Conservation (phyloP, 768 basidiomycete genomes). For the Leccinum boreale region DNA sequence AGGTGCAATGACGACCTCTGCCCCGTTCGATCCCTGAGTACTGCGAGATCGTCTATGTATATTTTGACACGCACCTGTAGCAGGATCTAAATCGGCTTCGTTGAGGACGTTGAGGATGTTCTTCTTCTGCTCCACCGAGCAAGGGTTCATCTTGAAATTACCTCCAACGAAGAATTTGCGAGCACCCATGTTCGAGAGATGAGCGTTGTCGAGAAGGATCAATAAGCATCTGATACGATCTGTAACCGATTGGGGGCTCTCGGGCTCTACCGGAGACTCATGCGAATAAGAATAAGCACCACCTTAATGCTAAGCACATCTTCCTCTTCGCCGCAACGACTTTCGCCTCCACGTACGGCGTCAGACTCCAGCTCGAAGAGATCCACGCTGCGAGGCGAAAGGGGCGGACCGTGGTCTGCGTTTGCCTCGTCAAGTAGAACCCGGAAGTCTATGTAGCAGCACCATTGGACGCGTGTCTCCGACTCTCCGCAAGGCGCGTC, state of each 20-base stretch:
- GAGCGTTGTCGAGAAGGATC: not conserved
- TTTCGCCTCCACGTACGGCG: no score
- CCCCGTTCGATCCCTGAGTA: conserved; percentile 8
- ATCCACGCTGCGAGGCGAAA: conserved; percentile 19
- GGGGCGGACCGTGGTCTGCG: conserved; percentile 22
- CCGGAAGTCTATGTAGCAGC: conserved; percentile 32
- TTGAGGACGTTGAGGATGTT: conserved; percentile 71
- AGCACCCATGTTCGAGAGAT: conserved; percentile 20
- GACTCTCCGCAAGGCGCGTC: conserved; percentile 9
- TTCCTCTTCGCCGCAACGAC: no score
- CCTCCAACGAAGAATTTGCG: conserved; percentile 94
- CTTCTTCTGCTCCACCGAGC: conserved; percentile 58
- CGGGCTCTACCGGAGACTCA: conserved; percentile 3
- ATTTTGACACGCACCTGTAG: conserved; percentile 54
- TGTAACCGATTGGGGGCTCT: not conserved
- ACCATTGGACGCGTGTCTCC: conserved; percentile 32
- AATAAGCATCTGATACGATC: conserved; percentile 1
- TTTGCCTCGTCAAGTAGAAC: conserved; percentile 27
- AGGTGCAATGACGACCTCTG: conserved; percentile 93
- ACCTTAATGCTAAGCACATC: no score
- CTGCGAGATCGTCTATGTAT: not conserved
- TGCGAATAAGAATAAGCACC: no score
- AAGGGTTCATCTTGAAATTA: conserved; percentile 98
- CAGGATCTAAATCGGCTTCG: conserved; percentile 70
- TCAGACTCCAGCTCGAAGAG: no score